phyloP scores from a whole-genome alignment of 2,329 filamentous ascomycete genomes.

The Alternaria rosae region DNA sequence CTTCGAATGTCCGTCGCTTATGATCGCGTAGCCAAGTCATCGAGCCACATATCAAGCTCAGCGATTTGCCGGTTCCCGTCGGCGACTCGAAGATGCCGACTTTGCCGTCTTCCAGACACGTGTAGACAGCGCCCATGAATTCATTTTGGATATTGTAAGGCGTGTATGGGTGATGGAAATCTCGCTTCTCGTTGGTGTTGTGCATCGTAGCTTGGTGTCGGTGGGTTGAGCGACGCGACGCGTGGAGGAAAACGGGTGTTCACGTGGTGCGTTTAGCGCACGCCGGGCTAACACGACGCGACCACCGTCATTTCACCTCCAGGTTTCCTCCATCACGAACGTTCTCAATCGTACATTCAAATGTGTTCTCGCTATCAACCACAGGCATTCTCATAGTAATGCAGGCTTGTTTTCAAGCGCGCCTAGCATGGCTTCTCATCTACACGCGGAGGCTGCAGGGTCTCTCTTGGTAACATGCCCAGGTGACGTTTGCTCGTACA shows the following conservation, averaged over 20 bases:
- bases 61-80: slow-evolving; percentile 91
- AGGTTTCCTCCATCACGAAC: fast-evolving
- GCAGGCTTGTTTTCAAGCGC: neutral
- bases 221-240: slow-evolving; percentile 7
- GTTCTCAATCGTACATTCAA: no score
- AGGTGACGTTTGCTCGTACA: neutral
- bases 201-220: slow-evolving; percentile 20
- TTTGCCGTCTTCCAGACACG: slow-evolving; percentile 78
- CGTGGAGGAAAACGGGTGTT: slow-evolving; percentile 14
- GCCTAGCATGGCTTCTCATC: neutral
- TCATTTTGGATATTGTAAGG: slow-evolving; percentile 88
- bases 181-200: slow-evolving; percentile 29
- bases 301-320: neutral
- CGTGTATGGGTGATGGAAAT: slow-evolving; percentile 87
- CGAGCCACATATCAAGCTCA: slow-evolving; percentile 88
- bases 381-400: neutral
- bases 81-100: slow-evolving; percentile 91
- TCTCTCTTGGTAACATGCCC: neutral
- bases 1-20: slow-evolving; percentile 69
- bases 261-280: slow-evolving; percentile 11
- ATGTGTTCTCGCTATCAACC: neutral
- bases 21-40: slow-evolving; percentile 90
- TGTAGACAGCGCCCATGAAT: slow-evolving; percentile 86
- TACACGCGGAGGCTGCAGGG: neutral
- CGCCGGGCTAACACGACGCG: neutral